Conservation (phyloP, 768 basidiomycete genomes). For the Clitopilus passeckerianus region DNA sequence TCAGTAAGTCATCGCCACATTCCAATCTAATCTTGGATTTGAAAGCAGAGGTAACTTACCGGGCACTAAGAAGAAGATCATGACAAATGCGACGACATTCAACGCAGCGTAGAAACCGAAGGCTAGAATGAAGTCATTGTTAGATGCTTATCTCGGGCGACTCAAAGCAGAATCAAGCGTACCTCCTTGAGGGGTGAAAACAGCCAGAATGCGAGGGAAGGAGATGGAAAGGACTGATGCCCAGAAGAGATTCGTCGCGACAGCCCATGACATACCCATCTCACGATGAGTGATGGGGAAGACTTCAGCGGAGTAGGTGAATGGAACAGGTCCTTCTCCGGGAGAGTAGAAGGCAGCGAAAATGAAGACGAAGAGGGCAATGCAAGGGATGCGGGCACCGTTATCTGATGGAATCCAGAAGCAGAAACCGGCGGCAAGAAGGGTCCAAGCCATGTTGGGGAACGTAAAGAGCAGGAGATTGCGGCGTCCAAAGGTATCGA, state of each 20-base stretch:
- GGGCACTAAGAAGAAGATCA: slow-evolving; percentile 55
- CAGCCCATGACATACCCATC: slow-evolving; percentile 56
- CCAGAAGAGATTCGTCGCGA: slow-evolving; percentile 46
- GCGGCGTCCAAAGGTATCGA: slow-evolving; percentile 77
- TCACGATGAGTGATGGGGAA: slow-evolving; percentile 83
- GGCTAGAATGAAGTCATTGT: slow-evolving; percentile 19
- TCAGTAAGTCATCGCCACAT: not conserved
- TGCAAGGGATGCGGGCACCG: slow-evolving; percentile 34
- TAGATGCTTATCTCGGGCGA: slow-evolving; percentile 10
- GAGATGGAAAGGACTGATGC: slow-evolving; percentile 49
- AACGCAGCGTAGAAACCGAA: slow-evolving; percentile 57
- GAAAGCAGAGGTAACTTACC: slow-evolving; percentile 24
- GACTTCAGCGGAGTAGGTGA: slow-evolving; percentile 87
- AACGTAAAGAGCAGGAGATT: slow-evolving; percentile 73
- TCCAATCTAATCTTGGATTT: not conserved
- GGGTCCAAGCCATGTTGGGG: slow-evolving; percentile 74
- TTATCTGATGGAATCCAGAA: slow-evolving; percentile 42
- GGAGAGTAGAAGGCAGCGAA: slow-evolving; percentile 68
- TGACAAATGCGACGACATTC: slow-evolving; percentile 42
- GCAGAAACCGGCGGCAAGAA: slow-evolving; percentile 70
- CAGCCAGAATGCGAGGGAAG: slow-evolving; percentile 51
- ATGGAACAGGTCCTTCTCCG: slow-evolving; percentile 89
- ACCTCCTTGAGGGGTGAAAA: slow-evolving; percentile 36
- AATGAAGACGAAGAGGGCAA: slow-evolving; percentile 38
- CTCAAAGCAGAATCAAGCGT: not conserved